phyloP scores from a whole-genome alignment of 2,329 filamentous ascomycete species.

The Fusarium sublunatum region DNA sequence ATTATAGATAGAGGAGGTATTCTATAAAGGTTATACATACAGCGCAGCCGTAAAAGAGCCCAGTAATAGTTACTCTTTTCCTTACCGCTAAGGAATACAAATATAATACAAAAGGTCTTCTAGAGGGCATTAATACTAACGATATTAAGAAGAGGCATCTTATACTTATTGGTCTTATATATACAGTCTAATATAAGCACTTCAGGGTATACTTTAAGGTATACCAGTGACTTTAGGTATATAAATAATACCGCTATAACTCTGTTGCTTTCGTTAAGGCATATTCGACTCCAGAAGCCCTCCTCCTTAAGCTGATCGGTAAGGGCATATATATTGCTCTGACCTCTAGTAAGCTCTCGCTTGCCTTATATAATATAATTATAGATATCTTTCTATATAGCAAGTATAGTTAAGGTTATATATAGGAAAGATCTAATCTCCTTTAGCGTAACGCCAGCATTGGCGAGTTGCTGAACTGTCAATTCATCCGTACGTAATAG shows the following conservation, averaged over 20 bases:
- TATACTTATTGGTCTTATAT: conserved; percentile 21
- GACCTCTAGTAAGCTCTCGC: too few relatives aligned
- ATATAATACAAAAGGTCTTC: conserved; percentile 35
- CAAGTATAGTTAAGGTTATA: too few relatives aligned
- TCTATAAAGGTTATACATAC: conserved; percentile 17
- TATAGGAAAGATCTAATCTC: too few relatives aligned
- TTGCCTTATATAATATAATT: too few relatives aligned
- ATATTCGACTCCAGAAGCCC: conserved; percentile 35
- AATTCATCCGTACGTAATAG: too few relatives aligned
- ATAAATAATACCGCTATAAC: conserved; percentile 39
- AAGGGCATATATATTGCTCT: conserved; percentile 19
- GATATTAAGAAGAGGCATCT: conserved; percentile 18
- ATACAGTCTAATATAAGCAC: conserved; percentile 35
- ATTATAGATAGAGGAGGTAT: conserved; percentile 8
- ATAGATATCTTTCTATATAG: too few relatives aligned
- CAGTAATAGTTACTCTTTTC: conserved; percentile 27
- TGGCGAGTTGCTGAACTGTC: too few relatives aligned
- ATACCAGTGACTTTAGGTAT: conserved; percentile 34
- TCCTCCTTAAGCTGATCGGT: conserved; percentile 34
- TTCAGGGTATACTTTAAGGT: conserved; percentile 33
- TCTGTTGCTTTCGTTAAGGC: conserved; percentile 23
- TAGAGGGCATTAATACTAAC: conserved; percentile 16
- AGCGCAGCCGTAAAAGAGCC: conserved; percentile 29
- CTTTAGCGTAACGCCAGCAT: too few relatives aligned
- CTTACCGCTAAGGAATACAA: conserved; percentile 32